A percentile compares a stretch with the other conserved stretches of the same genome.
phyloP scores from a whole-genome alignment of 495 filamentous ascomycete genomes.

The Penicillium arizonense region DNA sequence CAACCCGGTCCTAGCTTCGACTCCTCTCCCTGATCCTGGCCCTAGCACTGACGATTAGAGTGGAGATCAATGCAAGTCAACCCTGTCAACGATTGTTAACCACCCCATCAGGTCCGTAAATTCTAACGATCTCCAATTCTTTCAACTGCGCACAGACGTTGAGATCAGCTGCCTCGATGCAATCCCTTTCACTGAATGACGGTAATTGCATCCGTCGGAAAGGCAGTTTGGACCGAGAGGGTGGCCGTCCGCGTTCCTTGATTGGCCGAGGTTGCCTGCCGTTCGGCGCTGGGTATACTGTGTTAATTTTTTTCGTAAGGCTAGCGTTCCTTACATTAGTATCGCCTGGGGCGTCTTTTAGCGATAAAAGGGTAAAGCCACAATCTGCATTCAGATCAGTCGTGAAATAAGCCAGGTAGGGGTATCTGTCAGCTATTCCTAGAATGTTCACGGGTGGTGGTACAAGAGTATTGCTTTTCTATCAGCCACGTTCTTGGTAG shows the following conservation, averaged over 20 bases:
- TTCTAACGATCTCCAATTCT: background rate
- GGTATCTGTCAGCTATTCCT: too few relatives aligned
- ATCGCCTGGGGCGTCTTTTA: background rate
- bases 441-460: background rate
- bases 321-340: slow-evolving; percentile 1
- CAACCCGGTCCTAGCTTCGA: background rate
- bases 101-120: background rate
- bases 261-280: too few relatives aligned
- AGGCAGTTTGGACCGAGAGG: background rate
- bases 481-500: background rate
- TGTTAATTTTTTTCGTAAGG: background rate
- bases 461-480: background rate
- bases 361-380: too few relatives aligned
- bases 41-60: background rate
- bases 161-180: slow-evolving; percentile 1
- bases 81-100: background rate
- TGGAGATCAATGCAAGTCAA: slow-evolving; percentile 5
- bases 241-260: background rate
- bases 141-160: slow-evolving; percentile 1
- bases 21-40: background rate
- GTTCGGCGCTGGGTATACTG: too few relatives aligned
- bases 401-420: too few relatives aligned
- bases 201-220: background rate
- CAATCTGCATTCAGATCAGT: too few relatives aligned
- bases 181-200: background rate